Evolutionary conservation across 164 flowering plant species (phyloP).

Genomic region (Cinnamomum chago): DNA sequence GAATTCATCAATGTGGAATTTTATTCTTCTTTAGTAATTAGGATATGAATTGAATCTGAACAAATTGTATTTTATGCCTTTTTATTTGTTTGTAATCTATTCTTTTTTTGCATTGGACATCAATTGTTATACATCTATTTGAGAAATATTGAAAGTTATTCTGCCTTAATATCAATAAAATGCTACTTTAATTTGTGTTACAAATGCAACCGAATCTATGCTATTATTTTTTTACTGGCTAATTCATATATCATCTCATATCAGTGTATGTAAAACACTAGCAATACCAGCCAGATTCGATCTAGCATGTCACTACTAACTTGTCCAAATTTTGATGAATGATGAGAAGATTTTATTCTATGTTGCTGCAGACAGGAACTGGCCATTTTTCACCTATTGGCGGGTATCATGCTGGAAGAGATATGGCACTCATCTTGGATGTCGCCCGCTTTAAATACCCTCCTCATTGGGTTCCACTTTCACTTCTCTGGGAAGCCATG

Average conservation of each 20-base stretch:
- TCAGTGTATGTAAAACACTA: not conserved
- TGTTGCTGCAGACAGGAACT: slow-evolving; percentile 35
- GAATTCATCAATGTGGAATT: too few relatives aligned
- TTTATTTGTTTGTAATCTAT: too few relatives aligned
- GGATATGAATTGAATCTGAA: too few relatives aligned
- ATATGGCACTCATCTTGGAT: slow-evolving; percentile 41
- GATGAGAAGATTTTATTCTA: not conserved
- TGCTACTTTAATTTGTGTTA: not conserved
- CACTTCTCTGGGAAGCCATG: slow-evolving; percentile 48
- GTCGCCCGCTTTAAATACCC: slow-evolving; percentile 50
- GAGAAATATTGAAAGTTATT: too few relatives aligned
- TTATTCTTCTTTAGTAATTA: too few relatives aligned
- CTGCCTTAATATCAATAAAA: too few relatives aligned
- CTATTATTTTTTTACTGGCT: too few relatives aligned
- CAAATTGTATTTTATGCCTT: too few relatives aligned
- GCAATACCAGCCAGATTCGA: not conserved
- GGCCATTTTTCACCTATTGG: slow-evolving; percentile 51
- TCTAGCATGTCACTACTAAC: not conserved
- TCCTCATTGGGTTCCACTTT: slow-evolving; percentile 44
- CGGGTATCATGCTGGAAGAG: slow-evolving; percentile 40
- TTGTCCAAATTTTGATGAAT: not conserved
- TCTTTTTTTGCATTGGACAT: too few relatives aligned
- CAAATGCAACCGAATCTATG: not conserved
- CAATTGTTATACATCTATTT: too few relatives aligned
- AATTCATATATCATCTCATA: too few relatives aligned